Conservation (phyloP, 495 filamentous ascomycete genomes). For the Xylaria acuta region DNA sequence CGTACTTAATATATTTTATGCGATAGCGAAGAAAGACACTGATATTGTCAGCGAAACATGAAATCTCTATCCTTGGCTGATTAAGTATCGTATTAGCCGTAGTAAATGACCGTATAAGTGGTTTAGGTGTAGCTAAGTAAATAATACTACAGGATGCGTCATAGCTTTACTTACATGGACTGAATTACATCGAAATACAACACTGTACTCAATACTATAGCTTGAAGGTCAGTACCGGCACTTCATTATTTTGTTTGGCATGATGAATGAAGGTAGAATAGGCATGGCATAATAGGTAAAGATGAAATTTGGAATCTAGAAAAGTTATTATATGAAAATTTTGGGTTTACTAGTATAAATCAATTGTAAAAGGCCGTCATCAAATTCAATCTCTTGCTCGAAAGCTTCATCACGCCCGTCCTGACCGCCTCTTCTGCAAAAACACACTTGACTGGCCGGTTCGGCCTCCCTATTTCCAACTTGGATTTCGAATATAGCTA, state of each 20-base stretch:
- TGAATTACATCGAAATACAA: neutral
- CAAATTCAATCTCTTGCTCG: neutral
- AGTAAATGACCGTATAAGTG: too few species aligned
- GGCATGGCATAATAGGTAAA: neutral
- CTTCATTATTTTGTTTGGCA: neutral
- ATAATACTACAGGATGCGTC: too few species aligned
- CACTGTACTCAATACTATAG: neutral
- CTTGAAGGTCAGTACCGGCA: neutral
- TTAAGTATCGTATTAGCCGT: too few species aligned
- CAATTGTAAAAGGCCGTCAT: neutral
- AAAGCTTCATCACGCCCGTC: neutral
- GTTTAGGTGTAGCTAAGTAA: too few species aligned
- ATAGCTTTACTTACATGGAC: neutral
- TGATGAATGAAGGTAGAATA: neutral
- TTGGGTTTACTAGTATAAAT: too few species aligned
- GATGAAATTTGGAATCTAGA: too few species aligned
- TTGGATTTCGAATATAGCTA: neutral
- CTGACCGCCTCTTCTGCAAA: neutral
- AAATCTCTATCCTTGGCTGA: too few species aligned
- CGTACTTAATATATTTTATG: too few species aligned
- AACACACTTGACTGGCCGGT: neutral
- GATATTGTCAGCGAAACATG: too few species aligned
- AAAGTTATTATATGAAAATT: too few species aligned
- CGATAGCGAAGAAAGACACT: too few species aligned
- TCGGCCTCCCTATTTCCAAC: neutral